Evolutionary conservation across 2,329 filamentous ascomycete species (phyloP).

Genomic region (Botrytis sinoallii): DNA sequence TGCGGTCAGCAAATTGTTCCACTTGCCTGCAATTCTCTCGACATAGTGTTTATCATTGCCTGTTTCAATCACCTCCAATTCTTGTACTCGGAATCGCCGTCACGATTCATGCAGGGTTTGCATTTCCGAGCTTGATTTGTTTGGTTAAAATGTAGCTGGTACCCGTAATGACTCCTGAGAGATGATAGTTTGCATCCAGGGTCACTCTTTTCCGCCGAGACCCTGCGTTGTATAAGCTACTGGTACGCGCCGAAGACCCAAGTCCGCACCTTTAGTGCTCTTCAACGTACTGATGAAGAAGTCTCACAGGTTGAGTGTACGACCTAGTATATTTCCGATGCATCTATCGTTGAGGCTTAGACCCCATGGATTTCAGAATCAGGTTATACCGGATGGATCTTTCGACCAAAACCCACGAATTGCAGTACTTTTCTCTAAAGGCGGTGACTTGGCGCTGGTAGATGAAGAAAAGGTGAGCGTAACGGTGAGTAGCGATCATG

Average conservation of each 20-base stretch:
- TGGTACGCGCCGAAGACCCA: neutral
- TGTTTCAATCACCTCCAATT: neutral
- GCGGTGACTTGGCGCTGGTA: neutral
- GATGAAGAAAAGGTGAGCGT: neutral
- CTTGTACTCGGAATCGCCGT: neutral
- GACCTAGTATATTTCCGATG: neutral
- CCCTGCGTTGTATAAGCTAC: neutral
- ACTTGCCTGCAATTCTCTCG: neutral
- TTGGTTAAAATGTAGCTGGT: neutral
- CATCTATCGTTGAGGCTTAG: neutral
- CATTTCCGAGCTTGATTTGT: neutral
- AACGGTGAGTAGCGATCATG: neutral
- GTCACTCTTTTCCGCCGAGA: neutral
- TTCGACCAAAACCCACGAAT: neutral
- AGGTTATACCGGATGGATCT: neutral
- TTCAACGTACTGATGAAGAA: neutral
- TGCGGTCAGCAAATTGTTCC: neutral
- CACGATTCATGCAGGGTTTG: neutral
- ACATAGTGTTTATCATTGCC: neutral
- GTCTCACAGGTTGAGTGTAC: neutral
- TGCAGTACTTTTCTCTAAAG: neutral
- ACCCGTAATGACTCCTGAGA: neutral
- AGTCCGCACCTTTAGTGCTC: neutral
- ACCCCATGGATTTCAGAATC: slow-evolving; percentile 3
- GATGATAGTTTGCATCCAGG: neutral